Evolutionary conservation across 2,329 filamentous ascomycete genomes (phyloP).

Genomic region (Whalleya microplaca): DNA sequence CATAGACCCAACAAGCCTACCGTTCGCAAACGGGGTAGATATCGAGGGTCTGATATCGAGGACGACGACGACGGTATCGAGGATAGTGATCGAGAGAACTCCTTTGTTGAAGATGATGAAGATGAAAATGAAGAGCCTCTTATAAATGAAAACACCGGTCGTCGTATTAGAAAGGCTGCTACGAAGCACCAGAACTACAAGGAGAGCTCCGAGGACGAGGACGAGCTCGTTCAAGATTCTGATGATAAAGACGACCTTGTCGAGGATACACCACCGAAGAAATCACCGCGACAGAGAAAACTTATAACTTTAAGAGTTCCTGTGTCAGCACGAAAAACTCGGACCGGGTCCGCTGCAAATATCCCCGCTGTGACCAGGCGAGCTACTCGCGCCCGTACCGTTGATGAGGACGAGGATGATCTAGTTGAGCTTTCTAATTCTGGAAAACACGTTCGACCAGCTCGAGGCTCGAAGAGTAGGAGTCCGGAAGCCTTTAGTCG

Average conservation of each 20-base stretch:
- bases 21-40: conserved; percentile 41
- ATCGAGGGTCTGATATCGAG: conserved; percentile 65
- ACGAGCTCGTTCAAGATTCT: conserved; percentile 38
- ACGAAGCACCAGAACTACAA: conserved; percentile 50
- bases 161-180: conserved; percentile 50
- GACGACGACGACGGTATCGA: conserved; percentile 58
- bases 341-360: conserved; percentile 18
- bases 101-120: conserved; percentile 49
- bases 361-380: conserved; percentile 44
- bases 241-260: conserved; percentile 47
- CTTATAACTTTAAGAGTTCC: conserved; percentile 51
- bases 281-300: conserved; percentile 38
- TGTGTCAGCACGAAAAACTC: conserved; percentile 29
- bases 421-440: conserved; percentile 64
- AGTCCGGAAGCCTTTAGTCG: conserved; percentile 57
- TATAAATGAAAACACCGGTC: conserved; percentile 46
- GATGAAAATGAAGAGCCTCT: conserved; percentile 43
- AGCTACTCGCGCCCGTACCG: conserved; percentile 57
- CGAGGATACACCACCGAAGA: conserved; percentile 30
- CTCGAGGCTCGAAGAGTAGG: conserved; percentile 55
- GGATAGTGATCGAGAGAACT: conserved; percentile 56
- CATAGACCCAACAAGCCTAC: conserved; percentile 38
- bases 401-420: conserved; percentile 56
- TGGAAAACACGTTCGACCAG: conserved; percentile 57
- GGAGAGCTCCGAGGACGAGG: conserved; percentile 46